Evolutionary conservation across 2,329 filamentous ascomycete species (phyloP).

Genomic region (Diplodia scrobiculata): DNA sequence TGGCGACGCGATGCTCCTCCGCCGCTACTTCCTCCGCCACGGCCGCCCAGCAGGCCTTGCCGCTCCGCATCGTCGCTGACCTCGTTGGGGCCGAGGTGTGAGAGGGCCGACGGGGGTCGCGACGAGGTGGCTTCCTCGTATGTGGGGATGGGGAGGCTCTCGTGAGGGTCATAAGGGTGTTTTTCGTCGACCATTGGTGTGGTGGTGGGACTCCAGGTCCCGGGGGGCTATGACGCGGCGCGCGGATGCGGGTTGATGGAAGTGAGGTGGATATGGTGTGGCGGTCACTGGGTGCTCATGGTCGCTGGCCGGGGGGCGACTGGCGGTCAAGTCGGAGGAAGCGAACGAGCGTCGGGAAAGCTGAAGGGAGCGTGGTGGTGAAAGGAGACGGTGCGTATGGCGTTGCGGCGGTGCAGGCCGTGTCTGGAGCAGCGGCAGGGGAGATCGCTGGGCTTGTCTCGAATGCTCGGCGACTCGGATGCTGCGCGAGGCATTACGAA

Average conservation of each 20-base stretch:
- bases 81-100: constrained; percentile 57
- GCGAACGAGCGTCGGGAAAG: constrained; percentile 16
- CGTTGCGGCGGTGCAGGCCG: constrained; percentile 24
- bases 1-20: constrained; percentile 38
- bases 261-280: background rate
- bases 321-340: background rate
- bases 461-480: constrained; percentile 24
- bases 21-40: constrained; percentile 19
- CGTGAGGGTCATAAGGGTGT: constrained; percentile 46
- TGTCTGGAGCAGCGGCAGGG: constrained; percentile 18
- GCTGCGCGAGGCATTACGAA: constrained; percentile 22
- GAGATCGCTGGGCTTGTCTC: constrained; percentile 21
- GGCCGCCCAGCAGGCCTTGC: constrained; percentile 67
- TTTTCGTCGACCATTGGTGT: constrained; percentile 46
- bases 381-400: constrained; percentile 20
- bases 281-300: constrained; percentile 27
- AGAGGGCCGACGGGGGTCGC: constrained; percentile 52
- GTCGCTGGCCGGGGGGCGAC: constrained; percentile 20
- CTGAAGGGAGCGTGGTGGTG: constrained; percentile 14
- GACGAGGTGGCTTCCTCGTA: constrained; percentile 79
- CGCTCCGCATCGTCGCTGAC: constrained; percentile 72
- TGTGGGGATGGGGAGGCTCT: constrained; percentile 71
- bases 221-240: constrained; percentile 29
- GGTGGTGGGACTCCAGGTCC: constrained; percentile 31
- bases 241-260: constrained; percentile 15